phyloP scores from a whole-genome alignment of 23 red algal species.

The Gracilaria domingensis region DNA sequence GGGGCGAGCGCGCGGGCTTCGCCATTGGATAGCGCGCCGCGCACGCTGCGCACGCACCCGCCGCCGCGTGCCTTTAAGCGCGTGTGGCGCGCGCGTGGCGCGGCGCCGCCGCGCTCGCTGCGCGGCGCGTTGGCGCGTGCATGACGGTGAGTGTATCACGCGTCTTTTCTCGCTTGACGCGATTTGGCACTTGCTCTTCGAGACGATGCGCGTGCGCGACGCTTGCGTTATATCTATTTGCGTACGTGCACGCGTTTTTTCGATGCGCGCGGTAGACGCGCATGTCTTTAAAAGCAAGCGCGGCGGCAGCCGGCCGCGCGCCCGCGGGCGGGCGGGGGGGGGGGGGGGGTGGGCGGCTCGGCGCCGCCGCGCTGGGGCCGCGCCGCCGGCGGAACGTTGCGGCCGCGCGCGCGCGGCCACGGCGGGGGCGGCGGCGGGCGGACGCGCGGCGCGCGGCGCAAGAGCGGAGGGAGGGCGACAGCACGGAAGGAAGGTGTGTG shows the following conservation, averaged over 20 bases:
- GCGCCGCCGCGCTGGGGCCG: too few relatives aligned
- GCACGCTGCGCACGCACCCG: neutral
- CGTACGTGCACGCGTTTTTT: neutral
- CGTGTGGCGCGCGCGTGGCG: neutral
- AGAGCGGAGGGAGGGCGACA: neutral
- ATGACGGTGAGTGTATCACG: neutral
- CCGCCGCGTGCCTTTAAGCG: neutral
- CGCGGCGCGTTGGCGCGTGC: neutral
- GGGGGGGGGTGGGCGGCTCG: too few relatives aligned
- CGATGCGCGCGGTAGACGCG: neutral
- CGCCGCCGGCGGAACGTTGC: too few relatives aligned
- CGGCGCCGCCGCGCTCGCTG: neutral
- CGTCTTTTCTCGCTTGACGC: neutral
- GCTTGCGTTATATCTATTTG: conserved; percentile 14
- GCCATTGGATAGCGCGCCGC: neutral
- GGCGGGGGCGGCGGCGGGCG: too few relatives aligned
- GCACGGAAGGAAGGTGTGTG: too few relatives aligned
- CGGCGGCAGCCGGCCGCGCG: too few relatives aligned
- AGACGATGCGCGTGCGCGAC: conserved; percentile 8
- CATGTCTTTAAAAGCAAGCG: neutral
- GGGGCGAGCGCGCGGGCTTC: neutral
- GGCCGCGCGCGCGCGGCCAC: too few relatives aligned
- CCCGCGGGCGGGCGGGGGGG: too few relatives aligned
- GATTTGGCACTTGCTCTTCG: conserved; percentile 1
- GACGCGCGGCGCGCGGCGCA: too few relatives aligned